Conservation (phyloP, 2,329 filamentous ascomycete species). For the Xylariales sp. region DNA sequence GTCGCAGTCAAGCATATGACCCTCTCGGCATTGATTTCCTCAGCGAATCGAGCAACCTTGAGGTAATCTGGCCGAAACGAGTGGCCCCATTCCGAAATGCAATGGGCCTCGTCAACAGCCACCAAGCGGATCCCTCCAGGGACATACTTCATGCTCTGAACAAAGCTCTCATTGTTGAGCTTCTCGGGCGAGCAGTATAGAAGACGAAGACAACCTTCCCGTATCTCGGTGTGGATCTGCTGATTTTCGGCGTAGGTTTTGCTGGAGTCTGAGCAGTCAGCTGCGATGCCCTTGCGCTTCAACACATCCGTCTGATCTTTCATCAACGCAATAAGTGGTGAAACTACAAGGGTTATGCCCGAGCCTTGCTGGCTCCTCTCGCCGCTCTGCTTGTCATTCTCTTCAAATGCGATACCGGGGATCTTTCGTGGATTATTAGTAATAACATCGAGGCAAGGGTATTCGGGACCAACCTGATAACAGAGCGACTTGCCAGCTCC, state of each 20-base stretch:
- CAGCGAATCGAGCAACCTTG: constrained; percentile 47
- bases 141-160: constrained; percentile 49
- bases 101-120: constrained; percentile 55
- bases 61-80: constrained; percentile 23
- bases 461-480: constrained; percentile 33
- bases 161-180: constrained; percentile 57
- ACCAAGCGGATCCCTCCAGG: constrained; percentile 52
- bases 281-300: constrained; percentile 41
- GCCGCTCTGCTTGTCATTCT: constrained; percentile 31
- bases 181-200: constrained; percentile 57
- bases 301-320: constrained; percentile 57
- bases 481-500: constrained; percentile 47
- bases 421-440: constrained; percentile 27
- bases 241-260: constrained; percentile 44
- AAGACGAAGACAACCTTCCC: constrained; percentile 44
- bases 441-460: not conserved
- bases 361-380: constrained; percentile 25
- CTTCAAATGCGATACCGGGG: constrained; percentile 41
- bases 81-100: constrained; percentile 46
- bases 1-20: constrained; percentile 58
- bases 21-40: constrained; percentile 51
- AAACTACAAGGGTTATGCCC: constrained; percentile 53
- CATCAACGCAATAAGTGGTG: constrained; percentile 53
- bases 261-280: constrained; percentile 52
- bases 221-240: constrained; percentile 30